Percentiles rank a stretch among this genome's conserved stretches.
Conservation (phyloP, 176 grass and related monocot genomes). For the Avena sativa region DNA sequence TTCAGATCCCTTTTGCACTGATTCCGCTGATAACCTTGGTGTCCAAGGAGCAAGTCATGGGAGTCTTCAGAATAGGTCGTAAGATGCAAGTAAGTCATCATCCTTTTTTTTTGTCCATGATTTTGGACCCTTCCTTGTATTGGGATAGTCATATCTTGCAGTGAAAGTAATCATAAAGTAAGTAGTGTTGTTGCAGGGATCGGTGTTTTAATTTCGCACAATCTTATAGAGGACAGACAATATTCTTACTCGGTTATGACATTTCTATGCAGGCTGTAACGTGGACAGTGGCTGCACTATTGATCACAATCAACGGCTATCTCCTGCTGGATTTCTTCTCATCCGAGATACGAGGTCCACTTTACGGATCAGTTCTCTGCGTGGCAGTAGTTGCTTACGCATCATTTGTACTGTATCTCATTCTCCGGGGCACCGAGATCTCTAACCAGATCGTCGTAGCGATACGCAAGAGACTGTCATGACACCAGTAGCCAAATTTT, state of each 20-base stretch:
- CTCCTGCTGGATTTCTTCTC: slow-evolving; percentile 93
- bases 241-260: neutral
- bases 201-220: neutral
- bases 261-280: slow-evolving; percentile 70
- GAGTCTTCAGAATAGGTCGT: slow-evolving; percentile 83
- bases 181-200: neutral
- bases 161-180: neutral
- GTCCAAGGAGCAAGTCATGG: slow-evolving; percentile 92
- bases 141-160: neutral
- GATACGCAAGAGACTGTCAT: slow-evolving; percentile 53
- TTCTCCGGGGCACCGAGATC: slow-evolving; percentile 61
- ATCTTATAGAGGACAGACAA: neutral
- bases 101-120: neutral
- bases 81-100: slow-evolving; percentile 64
- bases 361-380: slow-evolving; percentile 62
- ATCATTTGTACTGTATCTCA: slow-evolving; percentile 78
- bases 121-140: neutral
- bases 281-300: slow-evolving; percentile 80
- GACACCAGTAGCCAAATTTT: slow-evolving; percentile 35
- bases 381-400: slow-evolving; percentile 57
- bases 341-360: slow-evolving; percentile 67
- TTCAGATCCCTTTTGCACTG: slow-evolving; percentile 97
- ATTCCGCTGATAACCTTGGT: slow-evolving; percentile 92
- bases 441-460: slow-evolving; percentile 46
- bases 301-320: slow-evolving; percentile 90